Evolutionary conservation across 768 basidiomycete genomes (phyloP), one percentile per base, ranked within the genome.

Genomic region (Xerocomus potaroensis): DNA sequence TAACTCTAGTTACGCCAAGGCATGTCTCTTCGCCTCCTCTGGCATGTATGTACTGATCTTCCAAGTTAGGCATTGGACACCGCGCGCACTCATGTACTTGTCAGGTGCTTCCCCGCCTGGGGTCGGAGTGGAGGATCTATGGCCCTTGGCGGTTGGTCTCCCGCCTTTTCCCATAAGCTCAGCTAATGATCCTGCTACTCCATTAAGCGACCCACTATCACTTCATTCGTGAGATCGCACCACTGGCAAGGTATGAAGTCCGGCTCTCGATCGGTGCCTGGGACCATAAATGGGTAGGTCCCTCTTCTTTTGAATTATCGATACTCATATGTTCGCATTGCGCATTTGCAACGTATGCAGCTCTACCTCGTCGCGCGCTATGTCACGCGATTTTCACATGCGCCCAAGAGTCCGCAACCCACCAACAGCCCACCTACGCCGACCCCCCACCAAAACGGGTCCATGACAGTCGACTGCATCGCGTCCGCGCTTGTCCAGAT

Each of bases 1-100:
- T 61, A 91, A 91, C 58, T 88, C 87, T 0, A 83, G 79, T 43
- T 91, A 91, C 51, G 77, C 84, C 4, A 89, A 87, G 72, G 84
- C 78, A 47, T 14, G 68, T 55, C 16, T 14, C 4, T 34, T 16
- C 22, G 14, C 22, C 15, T 16, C 10, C 5, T 15, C 1, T 0
- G 4, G 9, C 16, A 5, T 2, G 2, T 40, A 2, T 19, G 47
- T 8, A 48, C 29, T 16, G 1, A 9, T 32, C 6, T 12, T 39
- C 31, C 27, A 16, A 72, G 8, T 22, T 16, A 59, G 74, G 68
- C 69, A 8, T 59, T 80, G 5, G 78, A 80, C 52, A 53, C 65
- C 9, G 72, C 72, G 4, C 73, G 80, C 1, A 72, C 80, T 58
- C 73, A 76, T 40, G 60, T 72, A 1, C 71, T 74, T 0, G 50